Conservation (phyloP, 257 asterid species). For the Leonotis leonurus region DNA sequence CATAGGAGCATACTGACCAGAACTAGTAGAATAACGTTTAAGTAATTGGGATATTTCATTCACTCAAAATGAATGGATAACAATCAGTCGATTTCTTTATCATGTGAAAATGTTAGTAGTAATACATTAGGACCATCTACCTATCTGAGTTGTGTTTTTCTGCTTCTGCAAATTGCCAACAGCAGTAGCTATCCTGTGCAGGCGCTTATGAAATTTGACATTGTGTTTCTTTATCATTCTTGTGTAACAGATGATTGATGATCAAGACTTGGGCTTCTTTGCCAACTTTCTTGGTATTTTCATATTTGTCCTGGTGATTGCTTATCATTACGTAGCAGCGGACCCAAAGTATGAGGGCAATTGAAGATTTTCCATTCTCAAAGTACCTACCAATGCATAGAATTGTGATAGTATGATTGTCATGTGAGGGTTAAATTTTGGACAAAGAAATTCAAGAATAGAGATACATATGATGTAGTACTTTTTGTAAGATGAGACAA, state of each 20-base stretch:
- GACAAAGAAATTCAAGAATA: constrained; percentile 21
- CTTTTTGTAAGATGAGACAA: constrained; percentile 22
- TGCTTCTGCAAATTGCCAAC: no score
- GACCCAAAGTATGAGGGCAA: constrained; percentile 91
- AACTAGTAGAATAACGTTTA: no score
- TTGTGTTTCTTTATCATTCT: constrained; percentile 2
- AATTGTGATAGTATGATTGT: constrained; percentile 9
- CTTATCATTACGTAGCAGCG: constrained; percentile 87
- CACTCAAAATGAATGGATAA: not conserved
- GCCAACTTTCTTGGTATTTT: constrained; percentile 96
- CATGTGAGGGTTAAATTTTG: constrained; percentile 18
- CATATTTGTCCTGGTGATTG: constrained; percentile 74
- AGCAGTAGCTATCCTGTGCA: no score
- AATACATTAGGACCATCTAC: not conserved
- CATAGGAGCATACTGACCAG: no score
- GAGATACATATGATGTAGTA: constrained; percentile 21
- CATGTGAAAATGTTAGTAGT: no score
- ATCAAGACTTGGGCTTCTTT: constrained; percentile 90
- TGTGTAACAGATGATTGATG: constrained; percentile 79
- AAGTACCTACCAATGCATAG: constrained; percentile 11
- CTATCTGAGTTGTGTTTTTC: not conserved
- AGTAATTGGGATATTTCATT: no score
- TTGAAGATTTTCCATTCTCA: constrained; percentile 29
- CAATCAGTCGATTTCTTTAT: not conserved
- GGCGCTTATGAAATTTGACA: not conserved